A percentile compares a stretch with the other conserved stretches of the same genome.
These are phyloP conservation scores for Sphagnum contortum DNA, from an alignment of 225 moss, liverwort and hornwort genomes.

Conservation along the genomic window DNA sequence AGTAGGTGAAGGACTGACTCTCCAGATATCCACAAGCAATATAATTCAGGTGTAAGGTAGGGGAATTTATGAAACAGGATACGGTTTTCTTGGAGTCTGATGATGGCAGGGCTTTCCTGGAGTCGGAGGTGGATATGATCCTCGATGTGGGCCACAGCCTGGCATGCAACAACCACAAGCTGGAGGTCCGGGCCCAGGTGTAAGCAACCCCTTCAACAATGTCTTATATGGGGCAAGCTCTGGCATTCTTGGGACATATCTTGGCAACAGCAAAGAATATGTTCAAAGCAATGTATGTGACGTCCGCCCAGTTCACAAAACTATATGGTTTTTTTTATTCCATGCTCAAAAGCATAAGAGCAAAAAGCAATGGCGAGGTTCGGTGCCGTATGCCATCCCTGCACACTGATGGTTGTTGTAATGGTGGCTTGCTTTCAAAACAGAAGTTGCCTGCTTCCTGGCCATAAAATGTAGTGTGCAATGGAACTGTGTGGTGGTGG, in stretches of 20 bases:
- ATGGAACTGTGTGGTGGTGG: not conserved
- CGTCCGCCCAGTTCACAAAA: not conserved
- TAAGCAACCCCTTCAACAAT: slow-evolving; percentile 59
- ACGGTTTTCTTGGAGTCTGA: too few relatives aligned
- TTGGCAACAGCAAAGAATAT: slow-evolving; percentile 86
- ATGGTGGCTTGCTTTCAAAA: not conserved
- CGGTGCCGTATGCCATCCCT: too few relatives aligned
- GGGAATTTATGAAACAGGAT: too few relatives aligned
- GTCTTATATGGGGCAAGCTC: slow-evolving; percentile 74
- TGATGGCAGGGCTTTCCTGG: slow-evolving; percentile 2
- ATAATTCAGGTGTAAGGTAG: too few relatives aligned
- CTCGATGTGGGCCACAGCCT: slow-evolving; percentile 24
- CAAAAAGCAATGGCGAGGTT: not conserved
- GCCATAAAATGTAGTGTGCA: not conserved
- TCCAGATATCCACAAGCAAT: too few relatives aligned
- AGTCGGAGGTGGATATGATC: slow-evolving; percentile 16
- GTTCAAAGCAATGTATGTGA: slow-evolving; percentile 92
- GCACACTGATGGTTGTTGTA: not conserved
- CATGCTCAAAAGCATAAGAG: not conserved
- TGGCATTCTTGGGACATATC: slow-evolving; percentile 59
- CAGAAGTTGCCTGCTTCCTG: not conserved
- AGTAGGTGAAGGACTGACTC: too few relatives aligned
- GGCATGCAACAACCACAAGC: slow-evolving; percentile 39
- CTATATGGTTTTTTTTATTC: not conserved
- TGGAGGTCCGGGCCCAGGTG: slow-evolving; percentile 30